Base-by-base conservation (phyloP, 805 yeast species). In the Komagataella mondaviorum region DNA sequence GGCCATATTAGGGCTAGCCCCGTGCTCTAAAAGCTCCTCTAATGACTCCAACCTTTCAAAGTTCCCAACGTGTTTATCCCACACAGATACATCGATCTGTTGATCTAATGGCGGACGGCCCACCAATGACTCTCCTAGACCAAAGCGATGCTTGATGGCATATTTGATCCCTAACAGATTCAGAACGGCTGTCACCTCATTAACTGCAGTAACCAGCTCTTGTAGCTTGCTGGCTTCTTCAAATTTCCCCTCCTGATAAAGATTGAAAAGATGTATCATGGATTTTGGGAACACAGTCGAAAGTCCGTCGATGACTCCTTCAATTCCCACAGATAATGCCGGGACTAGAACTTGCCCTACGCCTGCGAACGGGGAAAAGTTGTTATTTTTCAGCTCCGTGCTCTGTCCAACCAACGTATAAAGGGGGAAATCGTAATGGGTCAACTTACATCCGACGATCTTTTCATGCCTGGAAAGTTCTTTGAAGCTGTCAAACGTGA, bases 261-360 rank as follows among this genome's bases (percentile, higher is more conserved):
- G 63, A 47, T 68, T 62, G 56, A 63, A 73, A 44, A 77, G 58
- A 49, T 65, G 65, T 49, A 72, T 75, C 46, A 70, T 70, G 4
- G 71, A 62, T 61, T 74, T 73, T 53, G 82, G 82, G 64, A 68
- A 75, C 4, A 76, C 77, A 44, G 77, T 78, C 44, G 75, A 66
- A 36, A 76, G 63, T 4, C 78, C 82, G 58, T 76, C 81, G 53
- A 77, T 71, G 14, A 79, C 68, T 39, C 80, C 81, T 50, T 66
- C 63, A 50, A 69, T 69, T 14, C 79, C 79, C 20, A 73, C 70
- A 1, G 70, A 52, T 48, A 74, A 61, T 14, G 71, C 72, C 20
- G 81, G 80, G 43, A 75, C 60, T 44, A 77, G 61, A 45, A 75
- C 62, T 58, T 77, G 80, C 23, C 80, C 80, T 17, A 75, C 64